Base-by-base conservation (phyloP, 305 asterid species). In the Fraxinus velutina region DNA sequence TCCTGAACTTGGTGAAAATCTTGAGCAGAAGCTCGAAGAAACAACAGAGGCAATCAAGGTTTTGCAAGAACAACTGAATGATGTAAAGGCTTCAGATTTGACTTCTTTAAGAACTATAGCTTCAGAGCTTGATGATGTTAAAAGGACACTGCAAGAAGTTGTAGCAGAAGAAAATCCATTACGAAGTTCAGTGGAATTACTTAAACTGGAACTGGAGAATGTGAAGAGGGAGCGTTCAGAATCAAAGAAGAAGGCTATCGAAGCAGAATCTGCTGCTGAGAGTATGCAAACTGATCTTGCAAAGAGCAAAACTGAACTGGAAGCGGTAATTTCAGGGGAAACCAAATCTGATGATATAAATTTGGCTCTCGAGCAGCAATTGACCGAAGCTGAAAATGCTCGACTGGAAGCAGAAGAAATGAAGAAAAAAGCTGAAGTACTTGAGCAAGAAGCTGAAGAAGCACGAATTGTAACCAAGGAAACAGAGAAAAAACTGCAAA, bases 11-110 rank as follows among this genome's bases (percentile, higher is more conserved):
- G 55, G 37, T 6, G 91, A 92, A 47, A 81, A 87, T 55, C 84
- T 89, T 0, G 79, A 81, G 19, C 88, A 87, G 80, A 93, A 90
- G 86, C 92, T 88, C 0, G 95, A 93, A 81, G 98, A 82, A 84
- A 80, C 94, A 2, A 88, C 86, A 0, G 92, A 88, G 83, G 92
- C 91, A 0, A 79, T 91, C 81, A 85, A 89, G 84, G 92, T 90
- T 33, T 64, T 84, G 82, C 86, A 55, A 85, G 94, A 88, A 66
- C 97, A 93, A 30, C 85, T 96, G 44, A 76, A 86, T 21, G 82
- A 78, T 2, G 92, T 94, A 0, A 90, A 90, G n/a, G 85, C 89
- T 36, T 84, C 93, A 0, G 98, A 93, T 76, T 73, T 85, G 42
- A 34, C 78, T 74, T 84, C 92, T 7, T 73, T 89, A 32, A 72